Conservation (phyloP, 306 rosid genomes). For the Rosa lucieae region DNA sequence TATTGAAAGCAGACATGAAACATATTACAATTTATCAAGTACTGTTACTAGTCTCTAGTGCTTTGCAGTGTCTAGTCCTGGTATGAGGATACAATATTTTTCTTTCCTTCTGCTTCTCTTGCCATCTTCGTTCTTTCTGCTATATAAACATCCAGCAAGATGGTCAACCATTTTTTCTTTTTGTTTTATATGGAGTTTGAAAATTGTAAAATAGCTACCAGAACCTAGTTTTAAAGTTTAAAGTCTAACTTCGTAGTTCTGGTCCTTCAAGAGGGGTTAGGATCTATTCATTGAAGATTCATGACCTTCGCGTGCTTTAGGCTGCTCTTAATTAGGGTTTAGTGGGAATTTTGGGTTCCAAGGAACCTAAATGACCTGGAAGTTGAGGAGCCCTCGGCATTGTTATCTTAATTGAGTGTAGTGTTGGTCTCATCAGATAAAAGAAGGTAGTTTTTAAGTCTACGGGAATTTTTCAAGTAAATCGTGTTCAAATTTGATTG, state of each 20-base stretch:
- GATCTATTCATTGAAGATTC: background rate
- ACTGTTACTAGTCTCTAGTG: background rate
- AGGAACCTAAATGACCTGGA: background rate
- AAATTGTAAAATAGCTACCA: background rate
- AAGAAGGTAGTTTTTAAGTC: background rate
- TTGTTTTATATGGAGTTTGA: background rate
- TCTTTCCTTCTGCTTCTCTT: background rate
- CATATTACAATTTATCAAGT: background rate
- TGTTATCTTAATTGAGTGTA: background rate
- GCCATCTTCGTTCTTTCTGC: background rate
- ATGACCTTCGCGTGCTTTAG: background rate
- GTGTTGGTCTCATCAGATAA: background rate
- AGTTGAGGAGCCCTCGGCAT: background rate
- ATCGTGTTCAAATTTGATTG: background rate
- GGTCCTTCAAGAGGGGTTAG: background rate
- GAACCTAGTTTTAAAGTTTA: background rate
- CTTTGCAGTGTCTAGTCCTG: background rate
- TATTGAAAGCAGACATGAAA: background rate
- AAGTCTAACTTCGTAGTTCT: background rate
- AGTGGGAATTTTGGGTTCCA: background rate
- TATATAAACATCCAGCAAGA: background rate
- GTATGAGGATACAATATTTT: background rate
- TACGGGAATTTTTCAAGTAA: background rate
- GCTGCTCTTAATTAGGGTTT: background rate
- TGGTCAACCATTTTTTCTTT: background rate